Evolutionary conservation across 2,329 filamentous ascomycete species (phyloP), one percentile per base, ranked within the genome.

Genomic region (Colletotrichum eremochloae): DNA sequence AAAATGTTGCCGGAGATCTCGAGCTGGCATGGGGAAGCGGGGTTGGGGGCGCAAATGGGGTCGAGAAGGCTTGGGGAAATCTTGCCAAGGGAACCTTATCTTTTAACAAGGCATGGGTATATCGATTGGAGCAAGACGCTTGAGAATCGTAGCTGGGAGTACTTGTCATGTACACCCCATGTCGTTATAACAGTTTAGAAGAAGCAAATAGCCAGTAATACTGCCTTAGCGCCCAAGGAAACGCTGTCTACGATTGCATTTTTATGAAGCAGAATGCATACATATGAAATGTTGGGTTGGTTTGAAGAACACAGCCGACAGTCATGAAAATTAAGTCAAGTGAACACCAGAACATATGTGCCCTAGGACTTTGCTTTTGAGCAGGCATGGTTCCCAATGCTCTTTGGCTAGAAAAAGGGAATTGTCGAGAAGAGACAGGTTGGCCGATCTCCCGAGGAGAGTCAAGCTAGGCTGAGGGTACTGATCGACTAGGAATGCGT

Each of bases 21-120:
- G 57, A 68, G 29, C 9, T 75, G 29, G 20, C 61, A 5, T 65
- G 66, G 69, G 73, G 74, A 2, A 52, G 48, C 29, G 67, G 67
- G 9, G 14, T 75, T 1, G 46, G 67, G 18, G 74, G 72, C 29
- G 44, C 46, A 0, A 46, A 55, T 1, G 68, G 74, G 5, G n/a
- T 75, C 8, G 72, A 67, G 44, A 60, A 60, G 24, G 62, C 57
- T 6, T 73, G 71, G 71, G 33, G 63, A 12, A 38, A 50, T 12
- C 60, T 72, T 29, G 50, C 64, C 9, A 31, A 72, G 33, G 70
- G 70, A 4, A 65, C 66, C 15, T 48, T 70, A 29, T 52, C 60
- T 18, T 67, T 55, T 2, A 50, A 29, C 24, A 65, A 65, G 20
- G 70, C 66, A 14, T 65, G 58, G 66, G 66, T 65, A 7, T 72